phyloP scores from a whole-genome alignment of 371 early-diverging fungal species.

The Mortierella sp. region DNA sequence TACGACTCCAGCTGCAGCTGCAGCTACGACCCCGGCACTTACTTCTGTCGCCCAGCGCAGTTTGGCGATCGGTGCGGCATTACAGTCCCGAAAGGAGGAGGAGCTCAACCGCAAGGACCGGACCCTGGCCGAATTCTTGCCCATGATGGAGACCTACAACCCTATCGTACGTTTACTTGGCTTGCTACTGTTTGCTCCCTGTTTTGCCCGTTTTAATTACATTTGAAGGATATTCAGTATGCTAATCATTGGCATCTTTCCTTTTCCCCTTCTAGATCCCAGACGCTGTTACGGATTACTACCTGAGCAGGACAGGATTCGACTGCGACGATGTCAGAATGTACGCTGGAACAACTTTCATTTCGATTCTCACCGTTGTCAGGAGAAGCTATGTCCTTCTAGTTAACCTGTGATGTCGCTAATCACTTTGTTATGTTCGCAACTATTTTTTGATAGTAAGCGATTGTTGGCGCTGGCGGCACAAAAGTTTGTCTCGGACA shows the following conservation, averaged over 20 bases:
- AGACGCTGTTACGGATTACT: constrained; percentile 97
- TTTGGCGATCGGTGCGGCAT: constrained; percentile 47
- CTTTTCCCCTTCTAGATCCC: constrained; percentile 81
- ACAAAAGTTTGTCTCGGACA: constrained; percentile 96
- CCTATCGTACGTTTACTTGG: constrained; percentile 77
- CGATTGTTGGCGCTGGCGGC: constrained; percentile 91
- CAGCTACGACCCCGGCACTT: not conserved
- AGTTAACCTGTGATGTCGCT: too few relatives aligned
- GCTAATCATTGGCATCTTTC: too few relatives aligned
- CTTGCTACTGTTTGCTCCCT: not conserved
- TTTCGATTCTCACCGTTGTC: not conserved
- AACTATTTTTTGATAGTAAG: constrained; percentile 68
- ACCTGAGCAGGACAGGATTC: constrained; percentile 94
- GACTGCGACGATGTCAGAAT: constrained; percentile 92
- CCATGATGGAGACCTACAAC: constrained; percentile 90
- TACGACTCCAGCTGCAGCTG: constrained; percentile 2
- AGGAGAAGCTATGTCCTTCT: too few relatives aligned
- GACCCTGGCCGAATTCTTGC: constrained; percentile 85
- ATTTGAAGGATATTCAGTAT: too few relatives aligned
- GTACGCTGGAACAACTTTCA: constrained; percentile 57
- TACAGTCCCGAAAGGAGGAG: constrained; percentile 59
- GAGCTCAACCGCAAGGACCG: constrained; percentile 73
- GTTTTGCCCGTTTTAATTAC: not conserved
- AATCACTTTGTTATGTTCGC: constrained; percentile 4
- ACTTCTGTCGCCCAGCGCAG: constrained; percentile 39